phyloP scores from a whole-genome alignment of 2,329 filamentous ascomycete species.

The Microthyrium microscopicum region DNA sequence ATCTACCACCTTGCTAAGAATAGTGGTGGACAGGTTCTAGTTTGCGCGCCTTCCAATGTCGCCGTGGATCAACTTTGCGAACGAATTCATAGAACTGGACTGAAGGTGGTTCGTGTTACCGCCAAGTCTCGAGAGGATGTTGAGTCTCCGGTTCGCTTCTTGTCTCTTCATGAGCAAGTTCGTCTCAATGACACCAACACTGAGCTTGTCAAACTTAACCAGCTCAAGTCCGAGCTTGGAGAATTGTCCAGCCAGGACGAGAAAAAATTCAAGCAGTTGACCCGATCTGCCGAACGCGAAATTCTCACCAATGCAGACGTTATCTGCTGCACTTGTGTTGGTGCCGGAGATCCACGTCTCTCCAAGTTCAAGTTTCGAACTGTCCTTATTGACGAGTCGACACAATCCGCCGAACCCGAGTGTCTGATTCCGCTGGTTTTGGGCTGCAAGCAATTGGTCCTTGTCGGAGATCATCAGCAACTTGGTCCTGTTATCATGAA shows the following conservation, averaged over 20 bases:
- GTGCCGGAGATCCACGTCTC: conserved; percentile 85
- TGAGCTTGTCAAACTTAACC: conserved; percentile 79
- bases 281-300: conserved; percentile 82
- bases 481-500: conserved; percentile 99
- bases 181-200: conserved; percentile 94
- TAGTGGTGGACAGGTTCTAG: conserved; percentile 84
- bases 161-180: conserved; percentile 92
- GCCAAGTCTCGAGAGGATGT: conserved; percentile 98
- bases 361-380: conserved; percentile 98
- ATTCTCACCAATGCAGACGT: conserved; percentile 92
- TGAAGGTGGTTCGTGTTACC: conserved; percentile 96
- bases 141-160: conserved; percentile 90
- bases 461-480: conserved; percentile 96
- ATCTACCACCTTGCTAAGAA: conserved; percentile 96
- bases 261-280: conserved; percentile 96
- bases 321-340: conserved; percentile 96
- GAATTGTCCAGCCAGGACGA: conserved; percentile 91
- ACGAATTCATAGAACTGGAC: conserved; percentile 80
- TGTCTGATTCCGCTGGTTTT: conserved; percentile 97
- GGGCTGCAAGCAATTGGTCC: conserved; percentile 96
- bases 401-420: conserved; percentile 92
- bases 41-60: conserved; percentile 95
- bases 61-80: conserved; percentile 97
- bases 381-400: conserved; percentile 94
- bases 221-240: conserved; percentile 80